A percentile compares a stretch with the other conserved stretches of the same genome.
These are phyloP conservation scores for Monilinia aucupariae DNA, from an alignment of 2,329 filamentous ascomycete species.

Conservation along the genomic window DNA sequence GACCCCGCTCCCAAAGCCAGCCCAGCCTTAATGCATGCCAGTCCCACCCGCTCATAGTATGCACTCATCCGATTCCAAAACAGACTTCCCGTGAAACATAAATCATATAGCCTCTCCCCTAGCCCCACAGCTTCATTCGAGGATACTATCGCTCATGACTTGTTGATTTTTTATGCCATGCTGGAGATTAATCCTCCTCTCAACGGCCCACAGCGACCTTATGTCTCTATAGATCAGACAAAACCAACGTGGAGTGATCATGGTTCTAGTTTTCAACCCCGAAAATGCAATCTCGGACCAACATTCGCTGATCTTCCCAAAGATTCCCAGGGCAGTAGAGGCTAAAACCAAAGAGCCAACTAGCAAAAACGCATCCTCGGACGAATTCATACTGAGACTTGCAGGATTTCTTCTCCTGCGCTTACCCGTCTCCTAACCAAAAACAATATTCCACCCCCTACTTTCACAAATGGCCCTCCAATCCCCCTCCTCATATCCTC, in stretches of 20 bases:
- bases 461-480: conserved; percentile 54
- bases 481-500: conserved; percentile 18
- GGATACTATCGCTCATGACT: background rate
- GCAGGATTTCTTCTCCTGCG: background rate
- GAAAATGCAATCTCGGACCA: background rate
- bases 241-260: background rate
- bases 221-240: background rate
- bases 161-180: background rate
- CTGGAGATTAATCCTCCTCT: background rate
- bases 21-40: background rate
- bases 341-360: background rate
- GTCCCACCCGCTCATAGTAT: background rate
- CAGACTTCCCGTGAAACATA: background rate
- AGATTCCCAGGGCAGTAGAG: background rate
- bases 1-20: no score
- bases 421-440: conserved; percentile 38
- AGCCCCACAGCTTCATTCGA: background rate
- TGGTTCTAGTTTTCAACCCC: background rate
- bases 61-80: background rate
- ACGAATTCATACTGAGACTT: background rate
- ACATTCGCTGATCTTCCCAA: background rate
- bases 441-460: conserved; percentile 54
- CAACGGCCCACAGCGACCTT: background rate
- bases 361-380: background rate
- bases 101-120: background rate